Percentiles rank a stretch among this genome's conserved stretches.
Evolutionary conservation across 495 filamentous ascomycete genomes (phyloP).

Genomic region (Tetracladium setigerum): DNA sequence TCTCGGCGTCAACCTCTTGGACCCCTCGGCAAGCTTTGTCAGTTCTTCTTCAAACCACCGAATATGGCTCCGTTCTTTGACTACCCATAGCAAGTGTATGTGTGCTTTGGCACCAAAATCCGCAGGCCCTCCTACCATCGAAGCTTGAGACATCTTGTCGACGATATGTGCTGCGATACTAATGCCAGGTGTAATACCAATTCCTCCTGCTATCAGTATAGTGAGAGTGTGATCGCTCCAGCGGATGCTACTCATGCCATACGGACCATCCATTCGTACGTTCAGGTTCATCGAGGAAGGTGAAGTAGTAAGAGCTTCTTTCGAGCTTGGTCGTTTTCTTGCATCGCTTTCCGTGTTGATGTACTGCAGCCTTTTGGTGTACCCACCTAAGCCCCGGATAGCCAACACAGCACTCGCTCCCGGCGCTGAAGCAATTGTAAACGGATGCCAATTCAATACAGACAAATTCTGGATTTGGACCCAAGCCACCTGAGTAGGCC

Average conservation of each 20-base stretch:
- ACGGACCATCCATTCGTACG: slow-evolving; percentile 14
- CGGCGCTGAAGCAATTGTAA: slow-evolving; percentile 16
- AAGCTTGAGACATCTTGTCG: background rate
- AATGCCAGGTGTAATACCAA: slow-evolving; percentile 20
- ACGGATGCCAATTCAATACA: slow-evolving; percentile 19
- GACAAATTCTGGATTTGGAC: slow-evolving; percentile 14
- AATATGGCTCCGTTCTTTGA: slow-evolving; percentile 3
- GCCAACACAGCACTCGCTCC: slow-evolving; percentile 7
- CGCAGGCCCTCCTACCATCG: background rate
- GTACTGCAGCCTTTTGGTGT: slow-evolving; percentile 12
- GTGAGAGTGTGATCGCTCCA: slow-evolving; percentile 11
- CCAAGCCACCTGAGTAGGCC: slow-evolving; percentile 18
- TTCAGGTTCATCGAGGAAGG: no score
- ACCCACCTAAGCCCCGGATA: slow-evolving; percentile 15
- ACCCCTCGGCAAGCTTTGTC: background rate
- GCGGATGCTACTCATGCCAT: slow-evolving; percentile 8
- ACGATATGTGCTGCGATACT: slow-evolving; percentile 15
- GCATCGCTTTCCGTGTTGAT: no score
- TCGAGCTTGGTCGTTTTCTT: no score
- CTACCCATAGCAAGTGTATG: slow-evolving; percentile 15
- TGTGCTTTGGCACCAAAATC: slow-evolving; percentile 3
- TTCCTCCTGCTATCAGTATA: slow-evolving; percentile 14
- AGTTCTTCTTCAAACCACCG: slow-evolving; percentile 17
- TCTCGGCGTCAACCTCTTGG: background rate
- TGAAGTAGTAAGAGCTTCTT: background rate